A percentile compares a stretch with the other conserved stretches of the same genome.
Conservation (phyloP, 2,329 filamentous ascomycete genomes). For the Grosmannia penicillata region DNA sequence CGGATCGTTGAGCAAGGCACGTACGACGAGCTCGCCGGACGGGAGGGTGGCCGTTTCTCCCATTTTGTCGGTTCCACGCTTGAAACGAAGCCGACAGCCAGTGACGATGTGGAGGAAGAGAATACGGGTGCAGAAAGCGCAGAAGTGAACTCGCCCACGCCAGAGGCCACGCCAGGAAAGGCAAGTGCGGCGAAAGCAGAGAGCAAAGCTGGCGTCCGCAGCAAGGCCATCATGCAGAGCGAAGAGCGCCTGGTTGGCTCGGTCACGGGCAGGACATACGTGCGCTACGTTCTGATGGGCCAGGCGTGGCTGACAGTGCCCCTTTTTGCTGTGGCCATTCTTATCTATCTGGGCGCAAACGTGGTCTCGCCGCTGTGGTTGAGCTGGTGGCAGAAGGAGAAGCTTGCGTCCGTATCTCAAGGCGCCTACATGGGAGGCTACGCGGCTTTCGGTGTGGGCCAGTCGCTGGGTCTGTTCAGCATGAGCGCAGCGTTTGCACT, state of each 20-base stretch:
- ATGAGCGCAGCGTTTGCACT: conserved; percentile 42
- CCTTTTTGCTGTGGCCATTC: conserved; percentile 33
- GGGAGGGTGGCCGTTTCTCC: background rate
- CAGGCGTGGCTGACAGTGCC: conserved; percentile 39
- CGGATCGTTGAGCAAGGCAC: conserved; percentile 47
- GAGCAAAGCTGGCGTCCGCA: too few species aligned
- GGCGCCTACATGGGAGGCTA: conserved; percentile 39
- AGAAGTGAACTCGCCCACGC: too few species aligned
- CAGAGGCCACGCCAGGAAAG: background rate
- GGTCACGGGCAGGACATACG: conserved; percentile 46
- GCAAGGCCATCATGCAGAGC: conserved; percentile 31
- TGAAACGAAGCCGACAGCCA: background rate
- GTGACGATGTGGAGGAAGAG: too few species aligned
- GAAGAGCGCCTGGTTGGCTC: conserved; percentile 44
- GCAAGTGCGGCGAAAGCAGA: too few species aligned
- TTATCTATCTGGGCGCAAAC: conserved; percentile 44
- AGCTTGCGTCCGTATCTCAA: conserved; percentile 22
- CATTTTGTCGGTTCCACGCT: background rate
- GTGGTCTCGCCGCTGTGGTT: conserved; percentile 53
- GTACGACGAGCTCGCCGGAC: conserved; percentile 37
- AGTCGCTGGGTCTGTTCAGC: conserved; percentile 42
- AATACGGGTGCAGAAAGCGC: background rate
- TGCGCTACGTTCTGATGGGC: conserved; percentile 47
- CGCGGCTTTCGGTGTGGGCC: conserved; percentile 37
- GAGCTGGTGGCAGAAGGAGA: conserved; percentile 53